Percentiles rank a stretch among this genome's conserved stretches.
phyloP scores from a whole-genome alignment of 805 yeast genomes.

The Cyberlindnera petersonii region DNA sequence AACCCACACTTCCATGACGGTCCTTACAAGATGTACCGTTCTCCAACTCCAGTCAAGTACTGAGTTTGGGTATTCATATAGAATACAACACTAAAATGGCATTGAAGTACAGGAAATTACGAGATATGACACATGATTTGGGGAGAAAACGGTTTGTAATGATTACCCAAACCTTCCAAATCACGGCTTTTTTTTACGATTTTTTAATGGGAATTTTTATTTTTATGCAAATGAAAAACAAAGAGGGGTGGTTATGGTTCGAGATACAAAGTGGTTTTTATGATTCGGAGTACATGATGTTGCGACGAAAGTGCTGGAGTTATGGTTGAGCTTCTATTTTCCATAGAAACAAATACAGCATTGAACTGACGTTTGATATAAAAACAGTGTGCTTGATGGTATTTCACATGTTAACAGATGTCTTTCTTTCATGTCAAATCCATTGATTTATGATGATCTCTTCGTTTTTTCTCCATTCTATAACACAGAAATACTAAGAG shows the following conservation, averaged over 20 bases:
- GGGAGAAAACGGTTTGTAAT: background rate
- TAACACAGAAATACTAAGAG: background rate
- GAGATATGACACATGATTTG: constrained; percentile 2
- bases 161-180: no score
- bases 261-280: background rate
- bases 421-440: no score
- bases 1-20: constrained; percentile 51
- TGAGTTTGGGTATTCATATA: constrained; percentile 13
- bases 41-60: constrained; percentile 33
- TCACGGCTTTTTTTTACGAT: constrained; percentile 6
- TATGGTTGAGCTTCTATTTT: no score
- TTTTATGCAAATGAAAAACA: background rate
- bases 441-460: no score
- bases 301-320: no score
- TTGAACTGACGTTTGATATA: no score
- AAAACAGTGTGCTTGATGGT: no score
- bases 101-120: constrained; percentile 11
- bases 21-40: constrained; percentile 44
- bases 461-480: no score
- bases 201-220: constrained; percentile 10
- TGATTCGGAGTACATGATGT: background rate
- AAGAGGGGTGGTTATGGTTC: background rate
- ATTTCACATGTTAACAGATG: no score
- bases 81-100: constrained; percentile 24
- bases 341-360: no score